Percentiles rank a stretch among this genome's conserved stretches.
These are phyloP conservation scores for Annulohypoxylon maeteangense DNA, from an alignment of 495 filamentous ascomycete species.

Conservation along the genomic window DNA sequence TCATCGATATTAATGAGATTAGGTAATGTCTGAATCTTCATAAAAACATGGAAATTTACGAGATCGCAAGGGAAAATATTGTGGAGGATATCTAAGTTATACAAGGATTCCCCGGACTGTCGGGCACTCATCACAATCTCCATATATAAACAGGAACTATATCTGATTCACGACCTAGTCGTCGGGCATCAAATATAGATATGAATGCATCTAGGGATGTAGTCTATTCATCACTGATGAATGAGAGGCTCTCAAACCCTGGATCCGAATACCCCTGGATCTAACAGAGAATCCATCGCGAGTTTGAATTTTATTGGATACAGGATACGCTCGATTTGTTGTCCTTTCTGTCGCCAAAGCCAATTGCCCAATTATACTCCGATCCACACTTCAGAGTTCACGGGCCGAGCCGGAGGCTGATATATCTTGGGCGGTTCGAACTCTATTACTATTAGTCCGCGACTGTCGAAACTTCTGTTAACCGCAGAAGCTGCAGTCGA, in stretches of 20 bases:
- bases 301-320: constrained; percentile 20
- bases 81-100: neutral
- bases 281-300: constrained; percentile 4
- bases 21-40: constrained; percentile 15
- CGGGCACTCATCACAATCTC: constrained; percentile 10
- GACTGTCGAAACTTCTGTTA: neutral
- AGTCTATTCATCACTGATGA: neutral
- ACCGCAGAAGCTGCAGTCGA: neutral
- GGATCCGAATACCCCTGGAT: constrained; percentile 12
- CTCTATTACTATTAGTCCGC: neutral
- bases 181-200: constrained; percentile 33
- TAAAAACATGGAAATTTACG: constrained; percentile 12
- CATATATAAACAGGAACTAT: constrained; percentile 37
- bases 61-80: constrained; percentile 22
- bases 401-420: constrained; percentile 35
- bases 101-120: constrained; percentile 10
- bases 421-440: constrained; percentile 8
- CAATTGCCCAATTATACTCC: constrained; percentile 28
- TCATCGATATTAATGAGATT: constrained; percentile 13
- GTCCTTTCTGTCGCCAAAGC: neutral
- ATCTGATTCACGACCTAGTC: constrained; percentile 4
- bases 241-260: constrained; percentile 21
- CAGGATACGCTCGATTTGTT: constrained; percentile 8
- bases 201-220: neutral
- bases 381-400: constrained; percentile 23